Evolutionary conservation across 306 rosid genomes (phyloP).

Genomic region (Cercis canadensis): DNA sequence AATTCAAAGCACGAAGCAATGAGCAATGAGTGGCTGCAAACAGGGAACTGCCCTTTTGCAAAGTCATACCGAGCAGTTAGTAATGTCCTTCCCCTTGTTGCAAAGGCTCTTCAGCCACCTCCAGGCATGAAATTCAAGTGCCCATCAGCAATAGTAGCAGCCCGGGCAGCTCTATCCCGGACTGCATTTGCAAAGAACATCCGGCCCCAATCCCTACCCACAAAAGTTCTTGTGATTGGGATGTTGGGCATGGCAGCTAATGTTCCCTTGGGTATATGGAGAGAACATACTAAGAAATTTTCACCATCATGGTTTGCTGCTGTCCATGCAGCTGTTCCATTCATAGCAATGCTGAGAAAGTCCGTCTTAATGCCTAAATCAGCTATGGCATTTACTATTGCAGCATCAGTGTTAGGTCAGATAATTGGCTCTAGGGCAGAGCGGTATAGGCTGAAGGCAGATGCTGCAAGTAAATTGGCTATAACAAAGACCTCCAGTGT

Average conservation of each 20-base stretch:
- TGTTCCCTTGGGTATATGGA: slow-evolving; percentile 92
- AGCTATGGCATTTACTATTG: slow-evolving; percentile 97
- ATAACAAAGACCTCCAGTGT: slow-evolving; percentile 45
- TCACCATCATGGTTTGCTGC: slow-evolving; percentile 96
- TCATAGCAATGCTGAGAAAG: slow-evolving; percentile 94
- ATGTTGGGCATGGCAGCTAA: slow-evolving; percentile 96
- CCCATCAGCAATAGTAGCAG: slow-evolving; percentile 83
- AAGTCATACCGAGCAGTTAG: slow-evolving; percentile 94
- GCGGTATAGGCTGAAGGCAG: slow-evolving; percentile 68
- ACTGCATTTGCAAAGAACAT: slow-evolving; percentile 95
- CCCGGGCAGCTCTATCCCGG: slow-evolving; percentile 86
- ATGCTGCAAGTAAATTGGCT: slow-evolving; percentile 50
- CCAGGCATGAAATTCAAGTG: slow-evolving; percentile 77
- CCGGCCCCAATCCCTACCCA: slow-evolving; percentile 90
- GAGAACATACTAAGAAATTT: slow-evolving; percentile 95
- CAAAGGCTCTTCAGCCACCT: slow-evolving; percentile 87
- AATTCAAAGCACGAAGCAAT: slow-evolving; percentile 79
- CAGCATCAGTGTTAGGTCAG: slow-evolving; percentile 90
- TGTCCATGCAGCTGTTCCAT: slow-evolving; percentile 97
- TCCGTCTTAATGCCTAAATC: slow-evolving; percentile 92
- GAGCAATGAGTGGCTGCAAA: slow-evolving; percentile 87
- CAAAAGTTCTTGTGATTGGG: slow-evolving; percentile 91
- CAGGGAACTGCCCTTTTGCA: slow-evolving; percentile 90
- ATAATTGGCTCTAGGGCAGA: slow-evolving; percentile 96
- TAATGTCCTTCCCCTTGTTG: slow-evolving; percentile 83